Evolutionary conservation across 768 basidiomycete species (phyloP).

Genomic region (Rhodosporidiobolus sp.): DNA sequence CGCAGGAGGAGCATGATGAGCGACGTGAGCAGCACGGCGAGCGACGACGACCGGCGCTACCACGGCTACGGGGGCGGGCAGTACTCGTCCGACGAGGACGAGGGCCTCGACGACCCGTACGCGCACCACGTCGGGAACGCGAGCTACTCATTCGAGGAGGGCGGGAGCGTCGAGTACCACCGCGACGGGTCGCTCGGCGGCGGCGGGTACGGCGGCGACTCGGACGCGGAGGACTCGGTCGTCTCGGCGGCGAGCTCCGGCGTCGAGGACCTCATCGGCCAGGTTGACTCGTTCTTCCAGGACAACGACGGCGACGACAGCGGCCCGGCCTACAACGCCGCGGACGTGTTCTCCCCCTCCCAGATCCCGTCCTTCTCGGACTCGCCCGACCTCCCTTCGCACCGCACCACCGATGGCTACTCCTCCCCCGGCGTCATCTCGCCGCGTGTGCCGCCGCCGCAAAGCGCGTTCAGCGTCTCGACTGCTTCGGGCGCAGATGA

Average conservation of each 20-base stretch:
- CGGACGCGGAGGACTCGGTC: slow-evolving; percentile 32
- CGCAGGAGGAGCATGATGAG: slow-evolving; percentile 32
- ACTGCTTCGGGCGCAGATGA: slow-evolving; percentile 7
- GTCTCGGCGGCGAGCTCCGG: slow-evolving; percentile 25
- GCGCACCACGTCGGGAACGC: neutral
- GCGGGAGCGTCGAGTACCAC: slow-evolving; percentile 35
- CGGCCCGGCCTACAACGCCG: neutral
- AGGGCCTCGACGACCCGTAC: neutral
- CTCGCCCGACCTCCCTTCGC: slow-evolving; percentile 7
- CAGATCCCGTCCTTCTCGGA: slow-evolving; percentile 10
- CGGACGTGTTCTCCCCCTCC: slow-evolving; percentile 16
- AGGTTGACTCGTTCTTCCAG: slow-evolving; percentile 34
- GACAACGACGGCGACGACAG: no score
- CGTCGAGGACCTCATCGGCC: slow-evolving; percentile 36
- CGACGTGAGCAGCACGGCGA: slow-evolving; percentile 20
- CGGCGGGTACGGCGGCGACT: neutral
- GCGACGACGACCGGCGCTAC: slow-evolving; percentile 26
- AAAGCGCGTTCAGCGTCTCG: slow-evolving; percentile 22
- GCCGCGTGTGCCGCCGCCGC: neutral
- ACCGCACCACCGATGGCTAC: neutral
- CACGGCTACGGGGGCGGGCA: neutral
- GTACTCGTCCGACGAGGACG: slow-evolving; percentile 9
- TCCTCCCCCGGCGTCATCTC: neutral
- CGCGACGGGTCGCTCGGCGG: no score
- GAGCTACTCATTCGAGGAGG: slow-evolving; percentile 25